These are phyloP conservation scores for Malassezia cuniculi DNA, from an alignment of 1,284 basidiomycete genomes.

Conservation along the genomic window DNA sequence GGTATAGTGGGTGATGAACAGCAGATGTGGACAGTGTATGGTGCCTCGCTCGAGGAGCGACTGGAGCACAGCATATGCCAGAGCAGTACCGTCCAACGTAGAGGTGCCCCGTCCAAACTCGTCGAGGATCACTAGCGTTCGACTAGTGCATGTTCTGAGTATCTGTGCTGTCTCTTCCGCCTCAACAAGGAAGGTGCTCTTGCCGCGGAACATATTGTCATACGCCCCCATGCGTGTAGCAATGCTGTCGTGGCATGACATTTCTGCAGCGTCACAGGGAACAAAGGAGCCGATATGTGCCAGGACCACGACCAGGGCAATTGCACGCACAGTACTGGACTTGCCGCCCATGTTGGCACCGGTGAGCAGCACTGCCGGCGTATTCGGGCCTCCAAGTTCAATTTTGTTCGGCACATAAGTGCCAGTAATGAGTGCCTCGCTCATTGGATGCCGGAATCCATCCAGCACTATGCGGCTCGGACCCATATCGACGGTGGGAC, in stretches of 20 bases:
- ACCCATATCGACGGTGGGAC: conserved; percentile 17
- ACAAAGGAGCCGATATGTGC: conserved; percentile 52
- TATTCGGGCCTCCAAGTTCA: conserved; percentile 13
- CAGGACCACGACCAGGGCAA: conserved; percentile 43
- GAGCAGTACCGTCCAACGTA: conserved; percentile 29
- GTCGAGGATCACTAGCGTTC: conserved; percentile 45
- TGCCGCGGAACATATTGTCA: conserved; percentile 68
- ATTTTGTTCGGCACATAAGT: conserved; percentile 36
- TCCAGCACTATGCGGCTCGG: not conserved
- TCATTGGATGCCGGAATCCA: conserved; percentile 36
- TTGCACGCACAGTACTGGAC: conserved; percentile 50
- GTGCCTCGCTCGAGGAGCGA: conserved; percentile 11
- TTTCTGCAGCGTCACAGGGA: conserved; percentile 57
- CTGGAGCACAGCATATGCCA: conserved; percentile 25
- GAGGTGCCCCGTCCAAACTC: conserved; percentile 28
- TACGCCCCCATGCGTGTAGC: conserved; percentile 72
- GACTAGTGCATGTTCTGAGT: conserved; percentile 47
- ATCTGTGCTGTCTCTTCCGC: conserved; percentile 87
- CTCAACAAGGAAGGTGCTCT: conserved; percentile 92
- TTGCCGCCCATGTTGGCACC: conserved; percentile 52
- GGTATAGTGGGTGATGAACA: conserved; percentile 41
- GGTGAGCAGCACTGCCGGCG: conserved; percentile 27
- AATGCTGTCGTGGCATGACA: conserved; percentile 70
- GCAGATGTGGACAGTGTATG: conserved; percentile 12
- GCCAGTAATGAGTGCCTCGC: conserved; percentile 19